phyloP scores from a whole-genome alignment of 352 stramenopile genomes.

The Globisporangium echinulatum region DNA sequence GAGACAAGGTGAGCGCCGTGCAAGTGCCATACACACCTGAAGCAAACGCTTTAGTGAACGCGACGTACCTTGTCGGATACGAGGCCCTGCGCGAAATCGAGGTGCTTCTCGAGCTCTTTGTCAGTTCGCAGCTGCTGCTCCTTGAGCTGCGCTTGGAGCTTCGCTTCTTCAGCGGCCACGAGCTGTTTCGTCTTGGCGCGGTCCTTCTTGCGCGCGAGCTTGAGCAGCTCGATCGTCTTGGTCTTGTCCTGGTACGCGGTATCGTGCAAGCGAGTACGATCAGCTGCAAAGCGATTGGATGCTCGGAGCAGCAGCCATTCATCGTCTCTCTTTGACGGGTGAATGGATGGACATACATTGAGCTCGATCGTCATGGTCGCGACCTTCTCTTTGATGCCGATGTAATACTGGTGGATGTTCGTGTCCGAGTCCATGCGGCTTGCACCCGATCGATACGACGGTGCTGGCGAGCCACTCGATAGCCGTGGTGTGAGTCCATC shows the following conservation, averaged over 20 bases:
- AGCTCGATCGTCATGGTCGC: slow-evolving; percentile 75
- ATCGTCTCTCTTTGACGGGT: not conserved
- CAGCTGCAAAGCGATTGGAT: not conserved
- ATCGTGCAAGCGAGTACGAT: no score
- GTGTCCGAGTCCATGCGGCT: slow-evolving; percentile 19
- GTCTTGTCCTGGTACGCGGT: slow-evolving; percentile 52
- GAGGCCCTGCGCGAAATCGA: slow-evolving; percentile 75
- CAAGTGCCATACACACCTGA: not conserved
- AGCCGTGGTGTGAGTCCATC: slow-evolving; percentile 2
- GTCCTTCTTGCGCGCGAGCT: slow-evolving; percentile 70
- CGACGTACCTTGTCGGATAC: slow-evolving; percentile 63
- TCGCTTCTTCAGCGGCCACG: slow-evolving; percentile 36
- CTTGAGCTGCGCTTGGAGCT: slow-evolving; percentile 42
- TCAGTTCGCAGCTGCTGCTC: slow-evolving; percentile 54
- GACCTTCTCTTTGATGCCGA: slow-evolving; percentile 76
- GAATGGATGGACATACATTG: slow-evolving; percentile 30
- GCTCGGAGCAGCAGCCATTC: not conserved
- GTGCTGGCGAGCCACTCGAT: slow-evolving; percentile 15
- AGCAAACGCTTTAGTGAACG: not conserved
- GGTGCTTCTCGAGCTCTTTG: slow-evolving; percentile 73
- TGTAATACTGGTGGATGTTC: slow-evolving; percentile 54
- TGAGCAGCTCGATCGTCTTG: slow-evolving; percentile 81
- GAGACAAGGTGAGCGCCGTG: not conserved
- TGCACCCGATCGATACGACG: slow-evolving; percentile 27
- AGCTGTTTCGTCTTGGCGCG: slow-evolving; percentile 57